A percentile compares a stretch with the other conserved stretches of the same genome.
These are phyloP conservation scores for Trichoderma citrinoviride DNA, from an alignment of 2,329 filamentous ascomycete genomes.

Conservation along the genomic window DNA sequence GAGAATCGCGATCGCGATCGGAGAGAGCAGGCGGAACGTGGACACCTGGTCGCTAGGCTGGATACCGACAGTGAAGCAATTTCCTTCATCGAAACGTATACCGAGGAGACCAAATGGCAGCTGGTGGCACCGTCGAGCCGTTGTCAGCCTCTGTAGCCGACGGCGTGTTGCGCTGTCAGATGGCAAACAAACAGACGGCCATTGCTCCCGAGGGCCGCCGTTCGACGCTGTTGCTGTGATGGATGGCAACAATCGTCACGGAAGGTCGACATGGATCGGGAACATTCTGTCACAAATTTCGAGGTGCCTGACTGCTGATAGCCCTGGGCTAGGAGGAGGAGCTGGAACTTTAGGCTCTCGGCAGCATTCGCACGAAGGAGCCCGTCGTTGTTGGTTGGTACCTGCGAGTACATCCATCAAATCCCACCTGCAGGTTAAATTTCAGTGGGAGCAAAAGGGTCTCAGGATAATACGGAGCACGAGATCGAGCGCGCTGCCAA, in stretches of 20 bases:
- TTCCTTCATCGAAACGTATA: neutral
- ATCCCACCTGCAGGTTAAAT: constrained; percentile 10
- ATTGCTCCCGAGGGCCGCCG: neutral
- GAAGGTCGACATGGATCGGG: neutral
- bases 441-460: constrained; percentile 5
- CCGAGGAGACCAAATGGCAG: neutral
- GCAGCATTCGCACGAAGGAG: no score
- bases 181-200: neutral
- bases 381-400: neutral
- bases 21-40: constrained; percentile 12
- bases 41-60: constrained; percentile 7
- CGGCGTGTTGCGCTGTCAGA: neutral
- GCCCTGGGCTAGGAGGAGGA: no score
- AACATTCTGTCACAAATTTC: no score
- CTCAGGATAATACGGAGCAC: constrained; percentile 1
- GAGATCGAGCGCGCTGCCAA: constrained; percentile 2
- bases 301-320: no score
- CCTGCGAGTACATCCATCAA: no score
- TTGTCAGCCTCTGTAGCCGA: neutral
- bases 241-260: neutral
- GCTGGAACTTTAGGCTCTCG: no score
- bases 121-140: neutral
- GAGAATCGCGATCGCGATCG: constrained; percentile 21
- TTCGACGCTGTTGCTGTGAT: neutral
- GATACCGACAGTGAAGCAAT: neutral